Conservation (phyloP, 257 asterid species). For the Nicotiana obtusifolia region DNA sequence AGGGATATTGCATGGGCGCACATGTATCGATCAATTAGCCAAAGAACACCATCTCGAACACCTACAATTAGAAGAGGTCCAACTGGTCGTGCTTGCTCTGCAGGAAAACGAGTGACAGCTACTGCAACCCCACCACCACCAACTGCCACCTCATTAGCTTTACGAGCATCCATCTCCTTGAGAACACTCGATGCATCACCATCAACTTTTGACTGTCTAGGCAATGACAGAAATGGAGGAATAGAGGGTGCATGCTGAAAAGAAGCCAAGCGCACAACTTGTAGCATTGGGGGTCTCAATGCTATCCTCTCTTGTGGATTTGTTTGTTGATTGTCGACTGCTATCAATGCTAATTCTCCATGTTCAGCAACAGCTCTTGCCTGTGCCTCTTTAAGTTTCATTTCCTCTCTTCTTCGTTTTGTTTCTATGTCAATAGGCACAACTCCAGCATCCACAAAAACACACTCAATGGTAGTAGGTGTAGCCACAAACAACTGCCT, state of each 20-base stretch:
- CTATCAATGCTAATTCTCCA: conserved; percentile 83
- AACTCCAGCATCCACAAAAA: conserved; percentile 94
- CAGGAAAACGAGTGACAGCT: conserved; percentile 95
- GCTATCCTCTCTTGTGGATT: conserved; percentile 62
- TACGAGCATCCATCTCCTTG: conserved; percentile 70
- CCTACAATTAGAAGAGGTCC: conserved; percentile 94
- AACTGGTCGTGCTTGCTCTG: conserved; percentile 89
- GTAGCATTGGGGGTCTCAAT: conserved; percentile 92
- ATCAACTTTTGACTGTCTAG: conserved; percentile 71
- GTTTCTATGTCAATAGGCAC: conserved; percentile 82
- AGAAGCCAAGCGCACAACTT: conserved; percentile 90
- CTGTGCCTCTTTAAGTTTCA: conserved; percentile 60
- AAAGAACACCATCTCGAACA: conserved; percentile 92
- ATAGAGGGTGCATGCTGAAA: conserved; percentile 94
- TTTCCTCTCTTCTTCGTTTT: conserved; percentile 70
- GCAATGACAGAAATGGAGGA: conserved; percentile 84
- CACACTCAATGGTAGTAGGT: conserved; percentile 96
- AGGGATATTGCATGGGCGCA: conserved; percentile 95
- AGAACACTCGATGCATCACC: conserved; percentile 54
- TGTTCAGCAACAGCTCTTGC: conserved; percentile 80
- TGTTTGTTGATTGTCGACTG: conserved; percentile 69
- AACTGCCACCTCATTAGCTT: conserved; percentile 76
- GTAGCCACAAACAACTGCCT: conserved; percentile 95
- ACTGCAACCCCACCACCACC: conserved; percentile 98
- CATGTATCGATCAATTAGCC: conserved; percentile 95